Evolutionary conservation across 2,329 filamentous ascomycete species (phyloP), one percentile per base, ranked within the genome.

Genomic region (Fusarium sp.): DNA sequence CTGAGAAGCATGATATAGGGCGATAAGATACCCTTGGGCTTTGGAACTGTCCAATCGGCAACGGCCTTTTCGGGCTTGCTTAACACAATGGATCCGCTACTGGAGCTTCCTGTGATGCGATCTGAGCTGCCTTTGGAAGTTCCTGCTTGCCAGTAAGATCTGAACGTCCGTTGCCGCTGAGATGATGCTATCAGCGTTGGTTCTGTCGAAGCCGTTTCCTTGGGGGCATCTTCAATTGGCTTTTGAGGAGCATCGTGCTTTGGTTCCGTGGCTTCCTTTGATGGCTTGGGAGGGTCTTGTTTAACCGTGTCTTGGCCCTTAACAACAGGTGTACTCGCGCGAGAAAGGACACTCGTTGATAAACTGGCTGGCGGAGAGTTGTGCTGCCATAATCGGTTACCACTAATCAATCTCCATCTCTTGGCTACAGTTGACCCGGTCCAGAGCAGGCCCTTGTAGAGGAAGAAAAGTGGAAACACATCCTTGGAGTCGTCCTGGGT

Each of bases 401-500:
- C 83, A 62, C 81, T 84, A 60, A 83, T 74, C 7, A 82, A 68
- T 57, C 80, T 76, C 81, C 76, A 83, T 47, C 75, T 77, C 63
- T 78, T 80, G 2, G 70, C 75, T 28, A 78, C 76, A n/a, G 77
- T 82, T 8, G 75, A 80, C 8, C 72, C 80, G 7, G 77, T 83
- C 81, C 75, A 81, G 8, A 81, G 71, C 53, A 80, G 62, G 46
- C 76, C 72, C 9, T 67, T 65, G 57, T 74, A 80, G 6, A 81
- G 49, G 44, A 82, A 78, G 9, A 80, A 81, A 0, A 82, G 76
- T 0, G 83, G 83, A 42, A 81, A 84, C 6, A 84, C 77, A 55
- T 84, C 82, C 61, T 78, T 78, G 3, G 81, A 82, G 52, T 82
- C 80, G 46, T 84, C 81, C 57, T 82, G 81, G 7, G 75, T 76